Conservation (phyloP, 2,329 filamentous ascomycete genomes). For the Blastomyces emzantsi region DNA sequence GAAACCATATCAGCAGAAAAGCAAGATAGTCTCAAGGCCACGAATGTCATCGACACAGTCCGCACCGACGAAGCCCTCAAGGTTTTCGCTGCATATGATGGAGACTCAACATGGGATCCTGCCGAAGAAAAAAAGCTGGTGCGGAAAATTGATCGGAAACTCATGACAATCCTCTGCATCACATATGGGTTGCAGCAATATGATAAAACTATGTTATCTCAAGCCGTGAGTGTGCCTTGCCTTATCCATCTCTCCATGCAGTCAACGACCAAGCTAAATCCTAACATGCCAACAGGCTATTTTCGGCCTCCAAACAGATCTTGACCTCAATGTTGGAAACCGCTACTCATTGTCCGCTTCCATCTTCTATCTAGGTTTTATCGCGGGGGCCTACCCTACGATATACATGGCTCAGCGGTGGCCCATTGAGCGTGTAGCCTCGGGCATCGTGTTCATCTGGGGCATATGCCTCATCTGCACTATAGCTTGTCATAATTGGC, state of each 20-base stretch:
- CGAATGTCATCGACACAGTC: slow-evolving; percentile 25
- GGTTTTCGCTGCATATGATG: slow-evolving; percentile 35
- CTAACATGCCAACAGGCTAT: slow-evolving; percentile 16
- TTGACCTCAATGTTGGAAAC: slow-evolving; percentile 33
- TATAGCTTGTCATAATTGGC: slow-evolving; percentile 30
- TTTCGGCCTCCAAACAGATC: slow-evolving; percentile 36
- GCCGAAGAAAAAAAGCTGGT: slow-evolving; percentile 37
- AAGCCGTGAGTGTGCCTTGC: slow-evolving; percentile 33
- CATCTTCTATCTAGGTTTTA: slow-evolving; percentile 45
- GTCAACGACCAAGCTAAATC: too few relatives aligned
- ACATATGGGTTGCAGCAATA: slow-evolving; percentile 43
- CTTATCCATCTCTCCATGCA: neutral
- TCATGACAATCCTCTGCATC: slow-evolving; percentile 40
- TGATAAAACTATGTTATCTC: slow-evolving; percentile 47
- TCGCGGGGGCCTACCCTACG: slow-evolving; percentile 41
- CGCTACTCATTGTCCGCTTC: slow-evolving; percentile 39
- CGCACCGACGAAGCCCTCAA: slow-evolving; percentile 35
- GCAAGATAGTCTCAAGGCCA: neutral
- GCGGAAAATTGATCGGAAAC: slow-evolving; percentile 36
- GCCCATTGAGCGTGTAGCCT: slow-evolving; percentile 40
- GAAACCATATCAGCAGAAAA: neutral
- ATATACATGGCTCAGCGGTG: slow-evolving; percentile 38
- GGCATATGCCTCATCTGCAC: slow-evolving; percentile 7
- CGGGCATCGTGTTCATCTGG: slow-evolving; percentile 20
- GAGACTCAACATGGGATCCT: slow-evolving; percentile 36